Evolutionary conservation across 768 basidiomycete species (phyloP), one percentile per base, ranked within the genome.

Genomic region (Coprinopsis cinerea): DNA sequence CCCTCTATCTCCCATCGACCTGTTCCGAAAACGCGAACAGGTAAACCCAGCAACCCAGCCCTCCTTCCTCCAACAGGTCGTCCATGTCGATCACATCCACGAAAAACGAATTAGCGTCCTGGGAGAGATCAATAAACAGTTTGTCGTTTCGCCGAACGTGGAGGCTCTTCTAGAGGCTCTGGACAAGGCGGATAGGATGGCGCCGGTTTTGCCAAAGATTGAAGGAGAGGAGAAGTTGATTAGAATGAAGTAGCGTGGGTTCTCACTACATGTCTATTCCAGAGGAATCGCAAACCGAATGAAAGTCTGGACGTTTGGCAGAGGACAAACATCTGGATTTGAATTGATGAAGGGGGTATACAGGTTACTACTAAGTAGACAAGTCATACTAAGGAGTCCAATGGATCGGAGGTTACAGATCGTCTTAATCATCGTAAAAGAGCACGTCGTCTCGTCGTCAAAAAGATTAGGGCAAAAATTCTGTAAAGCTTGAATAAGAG

Each of bases 11-110:
- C 18, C 30, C 49, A 4, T 59, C 11, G 4, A 23, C 6, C 44
- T 32, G 24, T 47, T 40, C 37, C 28, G n/a, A 9, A 34, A 20
- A 26, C 15, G 15, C 9, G n/a, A 32, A 58, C n/a, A 90, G 92
- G 84, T 95, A 26, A 81, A 78, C 15, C 81, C 86, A 9, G 89
- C 85, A 6, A 91, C 88, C 1, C 86, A 85, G 48, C 82, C 91
- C 1, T 87, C 90, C 0, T 95, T 95, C 64, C 75, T 94, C 2
- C 90, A 94, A 62, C 91, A 95, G 49, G 86, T 88, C 4, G 84
- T 89, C 17, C 76, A 83, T 57, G 60, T 95, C 24, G 83, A 95
- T 61, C 59, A n/a, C n/a, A n/a, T 67, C 45, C 66, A 66, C 32
- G 67, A 72, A 17, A 85, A 85, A 57, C 72, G 70, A 22, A 66